These are phyloP conservation scores for Trypanosoma grayi DNA, from an alignment of 208 protist species.

Conservation along the genomic window DNA sequence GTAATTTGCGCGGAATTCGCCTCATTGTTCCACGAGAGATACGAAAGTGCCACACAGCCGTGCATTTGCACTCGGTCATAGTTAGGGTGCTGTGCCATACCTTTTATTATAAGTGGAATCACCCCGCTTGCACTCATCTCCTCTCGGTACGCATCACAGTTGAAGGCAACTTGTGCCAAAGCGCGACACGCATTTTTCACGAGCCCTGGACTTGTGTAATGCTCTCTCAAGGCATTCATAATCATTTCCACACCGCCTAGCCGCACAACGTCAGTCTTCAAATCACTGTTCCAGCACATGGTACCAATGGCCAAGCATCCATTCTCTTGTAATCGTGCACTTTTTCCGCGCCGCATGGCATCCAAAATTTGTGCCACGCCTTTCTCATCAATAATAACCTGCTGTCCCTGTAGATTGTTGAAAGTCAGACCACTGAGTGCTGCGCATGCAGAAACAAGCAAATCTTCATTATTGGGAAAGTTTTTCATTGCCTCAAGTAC, in stretches of 20 bases:
- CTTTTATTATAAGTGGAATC: slow-evolving; percentile 83
- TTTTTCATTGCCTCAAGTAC: slow-evolving; percentile 82
- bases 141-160: slow-evolving; percentile 84
- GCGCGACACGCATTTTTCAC: slow-evolving; percentile 90
- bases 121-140: slow-evolving; percentile 82
- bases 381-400: slow-evolving; percentile 73
- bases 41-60: slow-evolving; percentile 88
- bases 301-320: slow-evolving; percentile 87
- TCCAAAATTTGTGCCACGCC: slow-evolving; percentile 78
- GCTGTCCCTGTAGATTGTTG: slow-evolving; percentile 80
- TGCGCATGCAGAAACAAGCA: slow-evolving; percentile 81
- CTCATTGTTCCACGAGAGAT: slow-evolving; percentile 90
- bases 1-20: slow-evolving; percentile 80
- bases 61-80: slow-evolving; percentile 91
- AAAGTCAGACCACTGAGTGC: slow-evolving; percentile 86
- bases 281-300: slow-evolving; percentile 91
- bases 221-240: slow-evolving; percentile 75
- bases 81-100: slow-evolving; percentile 82
- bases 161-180: slow-evolving; percentile 88
- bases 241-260: slow-evolving; percentile 78
- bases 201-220: slow-evolving; percentile 77
- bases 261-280: slow-evolving; percentile 86
- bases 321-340: slow-evolving; percentile 83
- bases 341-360: slow-evolving; percentile 75
- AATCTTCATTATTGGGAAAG: slow-evolving; percentile 75